A percentile compares a stretch with the other conserved stretches of the same genome.
These are phyloP conservation scores for Aspergillus ruber DNA, from an alignment of 2,329 filamentous ascomycete genomes.

Conservation along the genomic window DNA sequence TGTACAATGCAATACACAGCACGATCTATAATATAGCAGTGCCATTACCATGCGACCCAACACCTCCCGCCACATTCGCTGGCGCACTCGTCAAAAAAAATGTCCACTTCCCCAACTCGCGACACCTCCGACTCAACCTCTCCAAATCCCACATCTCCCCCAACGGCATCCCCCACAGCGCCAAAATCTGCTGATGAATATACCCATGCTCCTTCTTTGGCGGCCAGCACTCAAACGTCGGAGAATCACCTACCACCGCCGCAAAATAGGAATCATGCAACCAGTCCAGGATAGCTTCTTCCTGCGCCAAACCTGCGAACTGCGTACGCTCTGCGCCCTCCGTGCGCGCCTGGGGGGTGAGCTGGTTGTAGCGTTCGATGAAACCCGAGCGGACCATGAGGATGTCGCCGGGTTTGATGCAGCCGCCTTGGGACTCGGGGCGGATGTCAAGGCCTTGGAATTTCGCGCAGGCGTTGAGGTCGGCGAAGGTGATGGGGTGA, in stretches of 20 bases:
- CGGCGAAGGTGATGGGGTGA: slow-evolving; percentile 48
- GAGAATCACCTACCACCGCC: slow-evolving; percentile 57
- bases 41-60: slow-evolving; percentile 28
- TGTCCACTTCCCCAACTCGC: slow-evolving; percentile 30
- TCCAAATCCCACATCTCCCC: slow-evolving; percentile 44
- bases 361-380: slow-evolving; percentile 52
- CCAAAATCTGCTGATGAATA: slow-evolving; percentile 37
- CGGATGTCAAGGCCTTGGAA: slow-evolving; percentile 58
- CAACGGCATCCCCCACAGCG: slow-evolving; percentile 41
- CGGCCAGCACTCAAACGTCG: slow-evolving; percentile 59
- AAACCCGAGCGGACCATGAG: slow-evolving; percentile 60
- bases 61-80: slow-evolving; percentile 33
- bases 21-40: slow-evolving; percentile 21
- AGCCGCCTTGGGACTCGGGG: slow-evolving; percentile 47
- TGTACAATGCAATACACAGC: too few relatives aligned
- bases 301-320: slow-evolving; percentile 48
- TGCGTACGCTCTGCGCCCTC: slow-evolving; percentile 27
- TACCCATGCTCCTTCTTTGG: slow-evolving; percentile 30
- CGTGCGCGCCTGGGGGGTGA: slow-evolving; percentile 28
- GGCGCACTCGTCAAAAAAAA: slow-evolving; percentile 41
- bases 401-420: slow-evolving; percentile 57
- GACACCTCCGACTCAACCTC: slow-evolving; percentile 27
- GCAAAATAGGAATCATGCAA: slow-evolving; percentile 64
- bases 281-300: slow-evolving; percentile 56
- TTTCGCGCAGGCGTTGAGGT: slow-evolving; percentile 54